Percentiles rank a stretch among this genome's conserved stretches.
Conservation (phyloP, 1,284 basidiomycete genomes). For the Naganishia liquefaciens region DNA sequence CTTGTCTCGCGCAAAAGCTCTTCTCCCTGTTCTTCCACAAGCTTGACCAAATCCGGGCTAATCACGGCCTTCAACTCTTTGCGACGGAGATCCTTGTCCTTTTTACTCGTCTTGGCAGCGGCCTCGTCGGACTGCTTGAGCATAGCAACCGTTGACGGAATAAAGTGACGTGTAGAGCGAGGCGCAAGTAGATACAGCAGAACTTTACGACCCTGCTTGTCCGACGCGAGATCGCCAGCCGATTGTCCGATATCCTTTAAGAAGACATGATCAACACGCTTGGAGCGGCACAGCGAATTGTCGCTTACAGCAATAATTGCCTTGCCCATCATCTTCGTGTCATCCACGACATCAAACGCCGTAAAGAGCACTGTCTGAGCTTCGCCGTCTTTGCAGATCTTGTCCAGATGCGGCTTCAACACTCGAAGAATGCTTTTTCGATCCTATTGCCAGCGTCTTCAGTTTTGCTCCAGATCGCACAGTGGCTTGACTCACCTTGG, state of each 20-base stretch:
- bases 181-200: constrained; percentile 78
- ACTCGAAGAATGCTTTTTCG: constrained; percentile 83
- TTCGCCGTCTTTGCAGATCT: constrained; percentile 80
- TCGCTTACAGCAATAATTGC: constrained; percentile 66
- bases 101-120: constrained; percentile 75
- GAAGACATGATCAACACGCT: neutral
- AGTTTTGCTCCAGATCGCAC: neutral
- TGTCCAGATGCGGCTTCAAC: constrained; percentile 79
- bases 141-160: constrained; percentile 63
- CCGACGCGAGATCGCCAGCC: constrained; percentile 58
- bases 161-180: constrained; percentile 75
- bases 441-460: constrained; percentile 59
- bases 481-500: constrained; percentile 61
- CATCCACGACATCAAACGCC: constrained; percentile 80
- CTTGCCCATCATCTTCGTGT: constrained; percentile 81
- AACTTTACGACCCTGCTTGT: constrained; percentile 65
- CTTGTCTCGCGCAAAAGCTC: constrained; percentile 70
- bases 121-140: constrained; percentile 69
- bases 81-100: constrained; percentile 63
- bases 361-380: constrained; percentile 85
- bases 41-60: constrained; percentile 67
- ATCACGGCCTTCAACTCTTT: constrained; percentile 70
- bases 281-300: constrained; percentile 39
- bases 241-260: constrained; percentile 53
- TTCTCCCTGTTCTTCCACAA: constrained; percentile 64